Percentiles rank a stretch among this genome's conserved stretches.
phyloP scores from a whole-genome alignment of 495 filamentous ascomycete species.

The Pyrenula massariospora region DNA sequence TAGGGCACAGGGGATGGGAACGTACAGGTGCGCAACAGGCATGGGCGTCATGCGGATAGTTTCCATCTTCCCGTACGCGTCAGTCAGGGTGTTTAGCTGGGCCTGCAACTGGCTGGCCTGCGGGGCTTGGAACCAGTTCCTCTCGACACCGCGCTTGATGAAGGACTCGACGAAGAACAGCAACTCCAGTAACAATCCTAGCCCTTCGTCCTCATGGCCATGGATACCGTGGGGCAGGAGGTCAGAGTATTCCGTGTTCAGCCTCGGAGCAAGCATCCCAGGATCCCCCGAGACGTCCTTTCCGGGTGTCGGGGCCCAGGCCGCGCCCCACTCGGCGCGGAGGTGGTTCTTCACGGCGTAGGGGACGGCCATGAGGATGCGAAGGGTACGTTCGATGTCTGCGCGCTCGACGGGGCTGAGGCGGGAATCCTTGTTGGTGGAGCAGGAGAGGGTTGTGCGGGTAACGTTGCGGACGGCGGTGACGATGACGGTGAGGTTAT shows the following conservation, averaged over 20 bases:
- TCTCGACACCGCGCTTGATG: slow-evolving; percentile 48
- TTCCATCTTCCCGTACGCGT: slow-evolving; percentile 64
- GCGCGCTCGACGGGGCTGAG: slow-evolving; percentile 31
- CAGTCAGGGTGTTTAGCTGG: slow-evolving; percentile 48
- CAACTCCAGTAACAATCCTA: slow-evolving; percentile 55
- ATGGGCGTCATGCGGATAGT: slow-evolving; percentile 62
- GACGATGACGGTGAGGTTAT: slow-evolving; percentile 42
- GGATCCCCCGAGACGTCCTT: slow-evolving; percentile 19
- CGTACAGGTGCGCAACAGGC: slow-evolving; percentile 61
- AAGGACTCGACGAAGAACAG: slow-evolving; percentile 58
- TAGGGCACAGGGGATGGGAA: neutral
- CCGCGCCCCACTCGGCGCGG: slow-evolving; percentile 58
- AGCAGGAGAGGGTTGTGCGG: slow-evolving; percentile 40
- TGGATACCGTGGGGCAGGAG: slow-evolving; percentile 47
- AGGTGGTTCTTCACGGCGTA: slow-evolving; percentile 68
- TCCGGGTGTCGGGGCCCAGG: slow-evolving; percentile 28
- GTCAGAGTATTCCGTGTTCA: slow-evolving; percentile 46
- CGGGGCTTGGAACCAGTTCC: slow-evolving; percentile 49
- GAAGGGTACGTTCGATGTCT: slow-evolving; percentile 47
- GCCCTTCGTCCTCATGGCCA: slow-evolving; percentile 50
- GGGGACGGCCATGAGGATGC: slow-evolving; percentile 58
- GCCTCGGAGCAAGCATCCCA: slow-evolving; percentile 30
- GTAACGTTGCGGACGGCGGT: slow-evolving; percentile 53
- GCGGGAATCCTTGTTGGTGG: slow-evolving; percentile 18
- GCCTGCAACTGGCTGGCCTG: slow-evolving; percentile 50